Evolutionary conservation across 2,329 filamentous ascomycete genomes (phyloP).

Genomic region (Penicillium freii): DNA sequence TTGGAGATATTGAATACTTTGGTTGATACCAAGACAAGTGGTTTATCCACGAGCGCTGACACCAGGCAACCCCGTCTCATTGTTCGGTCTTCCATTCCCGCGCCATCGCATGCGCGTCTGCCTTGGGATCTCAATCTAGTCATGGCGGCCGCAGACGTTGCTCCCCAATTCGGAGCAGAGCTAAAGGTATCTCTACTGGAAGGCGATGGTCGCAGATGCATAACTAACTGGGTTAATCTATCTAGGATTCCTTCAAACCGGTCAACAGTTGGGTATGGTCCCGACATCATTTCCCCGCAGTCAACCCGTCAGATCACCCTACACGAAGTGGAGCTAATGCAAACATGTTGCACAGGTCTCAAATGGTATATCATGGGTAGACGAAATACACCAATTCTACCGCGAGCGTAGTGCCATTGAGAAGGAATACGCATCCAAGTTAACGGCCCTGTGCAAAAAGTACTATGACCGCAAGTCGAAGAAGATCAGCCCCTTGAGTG

Average conservation of each 20-base stretch:
- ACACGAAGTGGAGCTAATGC: conserved; percentile 20
- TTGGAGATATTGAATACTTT: neutral
- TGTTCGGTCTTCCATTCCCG: conserved; percentile 3
- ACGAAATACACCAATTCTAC: conserved; percentile 97
- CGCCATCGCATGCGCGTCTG: conserved; percentile 28
- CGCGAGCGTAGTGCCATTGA: conserved; percentile 90
- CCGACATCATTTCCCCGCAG: conserved; percentile 18
- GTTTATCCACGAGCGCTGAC: neutral
- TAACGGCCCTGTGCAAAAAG: conserved; percentile 84
- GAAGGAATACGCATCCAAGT: conserved; percentile 91
- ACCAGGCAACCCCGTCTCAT: neutral
- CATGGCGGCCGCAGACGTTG: conserved; percentile 78
- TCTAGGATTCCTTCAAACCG: conserved; percentile 90
- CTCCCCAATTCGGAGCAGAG: conserved; percentile 87
- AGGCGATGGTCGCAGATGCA: neutral
- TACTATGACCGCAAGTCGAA: conserved; percentile 96
- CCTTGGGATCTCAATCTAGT: conserved; percentile 23
- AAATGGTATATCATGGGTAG: conserved; percentile 88
- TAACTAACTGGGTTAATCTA: conserved; percentile 23
- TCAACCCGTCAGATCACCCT: conserved; percentile 11
- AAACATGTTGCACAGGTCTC: conserved; percentile 54
- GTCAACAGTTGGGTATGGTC: conserved; percentile 78
- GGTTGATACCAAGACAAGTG: neutral
- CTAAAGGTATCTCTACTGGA: conserved; percentile 67
- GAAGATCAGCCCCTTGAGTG: conserved; percentile 82